phyloP scores from a whole-genome alignment of 495 filamentous ascomycete genomes.

The Xylaria sp. region DNA sequence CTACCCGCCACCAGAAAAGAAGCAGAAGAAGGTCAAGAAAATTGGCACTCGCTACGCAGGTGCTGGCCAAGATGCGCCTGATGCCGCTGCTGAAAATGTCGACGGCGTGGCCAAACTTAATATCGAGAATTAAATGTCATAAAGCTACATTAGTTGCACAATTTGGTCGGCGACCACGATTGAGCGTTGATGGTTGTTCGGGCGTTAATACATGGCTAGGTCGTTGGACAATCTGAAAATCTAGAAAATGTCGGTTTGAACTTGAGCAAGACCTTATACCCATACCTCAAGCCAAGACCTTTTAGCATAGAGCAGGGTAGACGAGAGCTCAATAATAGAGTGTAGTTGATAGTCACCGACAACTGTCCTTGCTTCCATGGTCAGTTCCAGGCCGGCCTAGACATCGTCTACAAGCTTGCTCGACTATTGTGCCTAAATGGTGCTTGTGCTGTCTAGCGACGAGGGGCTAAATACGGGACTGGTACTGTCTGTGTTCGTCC shows the following conservation, averaged over 20 bases:
- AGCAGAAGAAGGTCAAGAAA: constrained; percentile 83
- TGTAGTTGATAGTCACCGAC: background rate
- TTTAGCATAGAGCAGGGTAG: constrained; percentile 9
- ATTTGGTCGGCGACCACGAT: too few relatives aligned
- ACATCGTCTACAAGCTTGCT: background rate
- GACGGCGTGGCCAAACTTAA: constrained; percentile 16
- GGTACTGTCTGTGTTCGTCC: too few relatives aligned
- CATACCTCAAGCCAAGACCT: background rate
- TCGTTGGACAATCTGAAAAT: background rate
- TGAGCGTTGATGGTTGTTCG: background rate
- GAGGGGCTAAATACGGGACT: background rate
- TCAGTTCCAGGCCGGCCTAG: background rate
- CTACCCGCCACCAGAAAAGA: constrained; percentile 74
- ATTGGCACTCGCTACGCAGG: constrained; percentile 69
- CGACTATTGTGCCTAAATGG: background rate
- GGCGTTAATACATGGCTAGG: background rate
- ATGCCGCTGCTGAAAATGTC: background rate
- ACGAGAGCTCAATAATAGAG: constrained; percentile 26
- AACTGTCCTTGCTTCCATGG: background rate
- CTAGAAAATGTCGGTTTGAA: background rate
- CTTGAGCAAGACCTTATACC: constrained; percentile 21
- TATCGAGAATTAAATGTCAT: background rate
- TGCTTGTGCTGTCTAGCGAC: too few relatives aligned
- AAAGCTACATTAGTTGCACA: background rate
- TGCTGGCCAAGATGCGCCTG: background rate